Evolutionary conservation across 106 monocot genomes (phyloP), one percentile per base, ranked within the genome.

Genomic region (Posidonia australis): DNA sequence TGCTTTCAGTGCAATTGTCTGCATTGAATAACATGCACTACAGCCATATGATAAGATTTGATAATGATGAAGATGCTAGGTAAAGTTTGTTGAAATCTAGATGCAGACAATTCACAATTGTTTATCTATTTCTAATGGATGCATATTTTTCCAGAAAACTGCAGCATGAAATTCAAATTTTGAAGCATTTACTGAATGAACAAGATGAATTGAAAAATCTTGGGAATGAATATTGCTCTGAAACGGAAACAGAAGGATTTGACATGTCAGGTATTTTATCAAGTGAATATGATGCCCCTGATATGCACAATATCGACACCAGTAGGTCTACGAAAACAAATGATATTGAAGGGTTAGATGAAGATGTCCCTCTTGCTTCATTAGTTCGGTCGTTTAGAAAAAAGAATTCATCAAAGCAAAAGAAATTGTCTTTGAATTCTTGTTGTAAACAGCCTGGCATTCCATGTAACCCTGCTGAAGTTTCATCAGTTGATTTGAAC

Each of bases 11-110:
- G 20, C 87, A 98, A 68, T 68, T 90, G 26, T 70, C 79, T 51
- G 96, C 96, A 60, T 80, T 90, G 28, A 74, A 98, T 29, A 98
- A 98, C 67, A 98, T 98, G 96, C 96, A 98, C 67, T 98, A 90
- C 67, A 87, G 90, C 64, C 83, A 98, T 72, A 98, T 98, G 96
- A 85, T 98, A 55, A 84, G 96, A 82, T 98, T 98, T 81, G 84
- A 87, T 53, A 87, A 90, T 72, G 67, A 77, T 71, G 82, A 90
- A 73, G 85, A 90, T 76, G 85, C 96, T 54, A 86, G 82, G 94
- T 89, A 83, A 51, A 52, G 17, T 45, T 23, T 26, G 44, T 64
- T 24, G 16, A 10, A 14, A 46, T 1, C 7, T 16, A 63, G 11
- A n/a, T 32, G 13, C 13, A 26, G 5, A 13, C 9, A 5, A 13